Evolutionary conservation across 192 early-diverging fungal genomes (phyloP).

Genomic region (Linnemannia exigua): DNA sequence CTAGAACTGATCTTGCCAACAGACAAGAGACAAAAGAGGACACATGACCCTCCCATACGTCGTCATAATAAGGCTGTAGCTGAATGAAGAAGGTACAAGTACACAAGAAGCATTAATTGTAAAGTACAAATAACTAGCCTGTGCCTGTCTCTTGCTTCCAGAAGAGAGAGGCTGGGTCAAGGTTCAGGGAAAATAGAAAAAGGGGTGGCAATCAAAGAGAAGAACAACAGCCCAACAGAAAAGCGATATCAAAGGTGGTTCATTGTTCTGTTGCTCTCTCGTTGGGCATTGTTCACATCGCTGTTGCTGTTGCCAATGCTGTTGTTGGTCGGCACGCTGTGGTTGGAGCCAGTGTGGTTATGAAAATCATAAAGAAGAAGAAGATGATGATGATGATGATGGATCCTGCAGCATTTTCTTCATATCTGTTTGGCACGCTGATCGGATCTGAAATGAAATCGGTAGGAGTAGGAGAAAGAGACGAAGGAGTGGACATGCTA

Average conservation of each 20-base stretch:
- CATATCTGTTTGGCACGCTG: too few species aligned
- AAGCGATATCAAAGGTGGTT: too few species aligned
- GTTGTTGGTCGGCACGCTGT: too few species aligned
- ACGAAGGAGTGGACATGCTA: background rate
- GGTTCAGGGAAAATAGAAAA: background rate
- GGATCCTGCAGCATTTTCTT: too few species aligned
- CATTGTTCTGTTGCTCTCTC: background rate
- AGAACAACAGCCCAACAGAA: slow-evolving; percentile 6
- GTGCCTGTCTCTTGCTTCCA: background rate
- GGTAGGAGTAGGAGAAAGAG: background rate
- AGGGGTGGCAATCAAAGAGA: too few species aligned
- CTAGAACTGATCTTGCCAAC: background rate
- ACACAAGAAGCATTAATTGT: background rate
- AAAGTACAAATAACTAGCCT: background rate
- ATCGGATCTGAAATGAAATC: background rate
- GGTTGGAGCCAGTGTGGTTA: too few species aligned
- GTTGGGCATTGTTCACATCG: background rate
- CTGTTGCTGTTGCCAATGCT: too few species aligned
- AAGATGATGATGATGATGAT: too few species aligned
- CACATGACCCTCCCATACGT: background rate
- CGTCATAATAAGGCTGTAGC: background rate
- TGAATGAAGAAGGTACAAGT: background rate
- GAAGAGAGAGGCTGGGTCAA: background rate
- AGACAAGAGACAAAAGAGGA: background rate
- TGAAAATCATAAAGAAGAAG: too few species aligned